phyloP scores from a whole-genome alignment of 2,329 filamentous ascomycete species.

The Xylariaceae sp. region DNA sequence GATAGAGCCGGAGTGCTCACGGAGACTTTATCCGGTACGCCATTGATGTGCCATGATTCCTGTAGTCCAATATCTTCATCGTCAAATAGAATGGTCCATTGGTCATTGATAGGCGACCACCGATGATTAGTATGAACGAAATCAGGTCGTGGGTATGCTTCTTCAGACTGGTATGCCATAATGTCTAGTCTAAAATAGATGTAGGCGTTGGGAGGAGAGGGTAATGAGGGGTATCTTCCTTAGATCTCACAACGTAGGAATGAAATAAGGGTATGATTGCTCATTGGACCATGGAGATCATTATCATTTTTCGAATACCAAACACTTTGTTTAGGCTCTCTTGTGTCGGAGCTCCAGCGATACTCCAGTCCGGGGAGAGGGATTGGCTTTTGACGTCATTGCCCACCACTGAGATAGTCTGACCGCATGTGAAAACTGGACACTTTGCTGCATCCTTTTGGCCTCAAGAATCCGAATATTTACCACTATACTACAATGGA shows the following conservation, averaged over 20 bases:
- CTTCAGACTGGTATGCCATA: conserved; percentile 30
- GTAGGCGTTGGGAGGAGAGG: not conserved
- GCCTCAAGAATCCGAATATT: not conserved
- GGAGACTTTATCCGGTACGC: conserved; percentile 43
- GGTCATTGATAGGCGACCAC: conserved; percentile 60
- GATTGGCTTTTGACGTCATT: conserved; percentile 28
- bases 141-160: conserved; percentile 59
- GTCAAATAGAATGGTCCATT: conserved; percentile 63
- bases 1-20: conserved; percentile 20
- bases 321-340: not conserved
- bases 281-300: conserved; percentile 12
- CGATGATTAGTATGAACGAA: conserved; percentile 52
- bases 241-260: not conserved
- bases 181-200: not conserved
- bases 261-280: not conserved
- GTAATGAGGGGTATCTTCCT: conserved; percentile 1
- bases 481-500: too few species aligned
- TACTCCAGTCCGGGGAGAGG: conserved; percentile 3
- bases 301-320: not conserved
- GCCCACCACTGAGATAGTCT: conserved; percentile 17
- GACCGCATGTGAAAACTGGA: conserved; percentile 23
- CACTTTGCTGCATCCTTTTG: not conserved
- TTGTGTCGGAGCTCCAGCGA: conserved; percentile 7
- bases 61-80: conserved; percentile 55
- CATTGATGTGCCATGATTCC: conserved; percentile 49